These are phyloP conservation scores for Prototheca cutis DNA, from an alignment of 163 green algal genomes.

Conservation along the genomic window DNA sequence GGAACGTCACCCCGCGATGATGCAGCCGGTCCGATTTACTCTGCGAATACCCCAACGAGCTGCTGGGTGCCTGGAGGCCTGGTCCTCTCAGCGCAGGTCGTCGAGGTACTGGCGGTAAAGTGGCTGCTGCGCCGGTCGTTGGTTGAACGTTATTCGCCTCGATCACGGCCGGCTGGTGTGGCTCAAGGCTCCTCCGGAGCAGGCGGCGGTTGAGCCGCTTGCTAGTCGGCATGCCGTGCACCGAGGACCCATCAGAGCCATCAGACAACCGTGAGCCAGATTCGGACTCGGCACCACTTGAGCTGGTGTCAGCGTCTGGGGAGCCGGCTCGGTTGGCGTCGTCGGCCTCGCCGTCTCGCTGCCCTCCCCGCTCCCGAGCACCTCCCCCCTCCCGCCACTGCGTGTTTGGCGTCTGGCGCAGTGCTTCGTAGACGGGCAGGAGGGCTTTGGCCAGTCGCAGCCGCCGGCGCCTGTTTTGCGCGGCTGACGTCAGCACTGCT, in stretches of 20 bases:
- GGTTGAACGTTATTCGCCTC: neutral
- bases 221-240: neutral
- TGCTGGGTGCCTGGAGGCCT: too few relatives aligned
- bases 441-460: constrained; percentile 25
- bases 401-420: constrained; percentile 6
- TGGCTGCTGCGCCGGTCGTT: too few relatives aligned
- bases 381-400: too few relatives aligned
- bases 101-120: too few relatives aligned
- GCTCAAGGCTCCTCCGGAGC: neutral
- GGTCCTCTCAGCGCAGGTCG: too few relatives aligned
- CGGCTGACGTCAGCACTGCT: constrained; percentile 15
- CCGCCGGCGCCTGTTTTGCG: constrained; percentile 18
- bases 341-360: neutral
- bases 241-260: neutral
- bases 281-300: too few relatives aligned
- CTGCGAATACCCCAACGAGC: too few relatives aligned
- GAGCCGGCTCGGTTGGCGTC: too few relatives aligned
- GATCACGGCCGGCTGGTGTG: neutral
- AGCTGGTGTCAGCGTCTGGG: too few relatives aligned
- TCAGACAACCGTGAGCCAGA: too few relatives aligned
- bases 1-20: neutral
- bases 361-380: too few relatives aligned
- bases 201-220: neutral
- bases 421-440: constrained; percentile 16
- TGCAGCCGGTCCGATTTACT: neutral